phyloP scores from a whole-genome alignment of 2,329 filamentous ascomycete species.

The Tolypocladium cylindrosporum region DNA sequence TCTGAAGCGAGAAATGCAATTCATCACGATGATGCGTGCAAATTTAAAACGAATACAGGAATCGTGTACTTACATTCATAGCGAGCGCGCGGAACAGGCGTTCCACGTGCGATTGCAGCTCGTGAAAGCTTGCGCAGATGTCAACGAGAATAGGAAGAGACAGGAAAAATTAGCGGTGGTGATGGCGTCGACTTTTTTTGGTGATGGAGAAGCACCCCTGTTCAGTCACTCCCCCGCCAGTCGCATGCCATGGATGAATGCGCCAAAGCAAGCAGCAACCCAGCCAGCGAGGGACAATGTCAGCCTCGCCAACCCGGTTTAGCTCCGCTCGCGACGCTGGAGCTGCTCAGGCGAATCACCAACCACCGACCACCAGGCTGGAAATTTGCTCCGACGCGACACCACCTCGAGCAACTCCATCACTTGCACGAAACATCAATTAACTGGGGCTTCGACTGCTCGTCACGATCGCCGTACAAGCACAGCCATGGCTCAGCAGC shows the following conservation, averaged over 20 bases:
- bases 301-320: not conserved
- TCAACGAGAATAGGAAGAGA: not conserved
- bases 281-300: not conserved
- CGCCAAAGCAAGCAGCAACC: not conserved
- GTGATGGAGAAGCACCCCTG: not conserved
- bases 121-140: not conserved
- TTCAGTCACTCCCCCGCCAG: not conserved
- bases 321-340: not conserved
- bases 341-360: not conserved
- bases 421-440: not conserved
- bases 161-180: not conserved
- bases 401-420: not conserved
- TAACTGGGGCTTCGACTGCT: not conserved
- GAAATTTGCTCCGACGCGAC: conserved; percentile 1
- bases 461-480: conserved; percentile 1
- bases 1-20: conserved; percentile 33
- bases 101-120: not conserved
- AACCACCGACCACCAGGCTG: not conserved
- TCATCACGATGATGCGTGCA: conserved; percentile 26
- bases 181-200: not conserved
- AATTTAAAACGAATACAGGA: not conserved
- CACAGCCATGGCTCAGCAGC: conserved; percentile 43
- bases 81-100: conserved; percentile 10
- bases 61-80: conserved; percentile 26
- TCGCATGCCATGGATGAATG: not conserved